Evolutionary conservation across 1,139 yeast genomes (phyloP).

Genomic region (Saccharomyces pastorianus): DNA sequence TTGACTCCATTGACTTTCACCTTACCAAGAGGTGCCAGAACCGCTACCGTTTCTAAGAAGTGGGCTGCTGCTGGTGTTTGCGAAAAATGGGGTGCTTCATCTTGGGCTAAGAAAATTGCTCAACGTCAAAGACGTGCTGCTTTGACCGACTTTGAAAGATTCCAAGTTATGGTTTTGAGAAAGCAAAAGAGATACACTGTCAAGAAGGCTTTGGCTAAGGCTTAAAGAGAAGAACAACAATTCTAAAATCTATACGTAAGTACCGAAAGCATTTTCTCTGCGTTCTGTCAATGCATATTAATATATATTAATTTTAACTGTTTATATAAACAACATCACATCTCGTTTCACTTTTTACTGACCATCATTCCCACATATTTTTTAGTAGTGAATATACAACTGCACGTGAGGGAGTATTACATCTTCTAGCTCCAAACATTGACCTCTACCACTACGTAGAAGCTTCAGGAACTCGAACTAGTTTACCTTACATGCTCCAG

Average conservation of each 20-base stretch:
- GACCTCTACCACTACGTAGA: background rate
- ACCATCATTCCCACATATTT: background rate
- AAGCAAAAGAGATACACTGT: too few relatives aligned
- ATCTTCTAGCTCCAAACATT: background rate
- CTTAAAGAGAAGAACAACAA: conserved; percentile 36
- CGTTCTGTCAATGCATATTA: background rate
- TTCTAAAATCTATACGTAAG: background rate
- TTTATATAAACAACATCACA: background rate
- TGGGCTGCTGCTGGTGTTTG: conserved; percentile 52
- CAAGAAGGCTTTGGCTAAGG: conserved; percentile 86
- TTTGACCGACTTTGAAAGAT: too few relatives aligned
- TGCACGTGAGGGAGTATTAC: background rate
- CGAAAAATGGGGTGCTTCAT: too few relatives aligned
- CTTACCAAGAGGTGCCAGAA: conserved; percentile 92
- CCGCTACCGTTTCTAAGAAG: conserved; percentile 79
- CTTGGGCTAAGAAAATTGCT: too few relatives aligned
- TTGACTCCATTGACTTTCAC: conserved; percentile 87
- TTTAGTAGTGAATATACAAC: background rate
- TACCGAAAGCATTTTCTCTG: background rate
- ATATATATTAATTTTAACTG: background rate
- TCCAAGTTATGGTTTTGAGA: too few relatives aligned
- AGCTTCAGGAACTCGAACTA: background rate
- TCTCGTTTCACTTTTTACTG: too few relatives aligned
- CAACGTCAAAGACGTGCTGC: too few relatives aligned
- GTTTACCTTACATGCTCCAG: background rate